Evolutionary conservation across 352 stramenopile species (phyloP).

Genomic region (Phytopythium sindhum): DNA sequence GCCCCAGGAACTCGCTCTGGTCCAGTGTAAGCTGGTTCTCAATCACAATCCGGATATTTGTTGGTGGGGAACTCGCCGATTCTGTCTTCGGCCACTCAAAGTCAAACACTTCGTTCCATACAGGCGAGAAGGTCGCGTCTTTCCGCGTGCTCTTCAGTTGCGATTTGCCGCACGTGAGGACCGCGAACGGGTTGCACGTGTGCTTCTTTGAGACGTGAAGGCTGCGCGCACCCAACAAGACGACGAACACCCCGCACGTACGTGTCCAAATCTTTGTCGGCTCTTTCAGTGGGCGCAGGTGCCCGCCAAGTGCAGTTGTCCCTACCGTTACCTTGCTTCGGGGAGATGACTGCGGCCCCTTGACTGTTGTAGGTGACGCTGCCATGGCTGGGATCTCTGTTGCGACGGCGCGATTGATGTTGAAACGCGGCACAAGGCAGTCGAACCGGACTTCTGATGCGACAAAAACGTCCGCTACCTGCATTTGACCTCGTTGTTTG

Average conservation of each 20-base stretch:
- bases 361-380: constrained; percentile 5
- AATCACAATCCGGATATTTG: constrained; percentile 35
- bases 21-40: constrained; percentile 67
- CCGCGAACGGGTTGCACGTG: constrained; percentile 68
- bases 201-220: constrained; percentile 60
- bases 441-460: constrained; percentile 44
- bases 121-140: constrained; percentile 54
- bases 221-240: constrained; percentile 44
- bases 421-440: constrained; percentile 58
- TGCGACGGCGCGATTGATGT: constrained; percentile 40
- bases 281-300: constrained; percentile 3
- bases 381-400: constrained; percentile 23
- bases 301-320: not conserved
- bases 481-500: constrained; percentile 69
- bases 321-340: not conserved
- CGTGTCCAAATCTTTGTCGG: constrained; percentile 59
- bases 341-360: not conserved
- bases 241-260: constrained; percentile 38
- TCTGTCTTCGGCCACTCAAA: constrained; percentile 42
- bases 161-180: constrained; percentile 48
- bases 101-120: constrained; percentile 80
- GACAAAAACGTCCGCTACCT: constrained; percentile 48
- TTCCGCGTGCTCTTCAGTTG: constrained; percentile 67
- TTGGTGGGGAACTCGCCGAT: not conserved
- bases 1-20: constrained; percentile 63